Evolutionary conservation across 2,329 filamentous ascomycete genomes (phyloP), one percentile per base, ranked within the genome.

Genomic region (Exophiala aquamarina): DNA sequence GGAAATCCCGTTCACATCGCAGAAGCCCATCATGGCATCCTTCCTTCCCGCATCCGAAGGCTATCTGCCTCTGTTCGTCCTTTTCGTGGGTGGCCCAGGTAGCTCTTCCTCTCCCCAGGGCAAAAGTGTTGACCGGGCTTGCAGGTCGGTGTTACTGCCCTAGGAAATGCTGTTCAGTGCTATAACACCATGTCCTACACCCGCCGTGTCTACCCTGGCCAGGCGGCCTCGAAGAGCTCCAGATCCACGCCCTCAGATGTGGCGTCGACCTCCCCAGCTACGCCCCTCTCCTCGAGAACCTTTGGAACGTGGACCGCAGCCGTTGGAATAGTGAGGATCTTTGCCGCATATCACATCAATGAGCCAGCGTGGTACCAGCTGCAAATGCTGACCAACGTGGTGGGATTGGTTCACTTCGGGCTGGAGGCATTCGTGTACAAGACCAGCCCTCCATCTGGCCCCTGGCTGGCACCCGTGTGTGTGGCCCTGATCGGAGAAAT

Each of bases 221-320:
- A 32, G 9, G 13, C 11, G 6, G 20, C 39, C n/a, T 17, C 66
- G 69, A 19, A 56, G 4, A 47, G 46, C 20, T 19, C 20, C 21
- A 47, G 43, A 21, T 33, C 10, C 13, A 35, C 48, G 10, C 20
- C 40, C 10, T 38, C 32, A 6, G 33, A 29, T 11, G 31, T 38
- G 2, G 33, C 14, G 11, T 45, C 41, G 7, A 66, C 65, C 23
- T 69, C 72, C 49, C 77, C 67, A 68, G 80, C 89, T 46, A 91
- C 87, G 4, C 82, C 86, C 4, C 81, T 95, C 21, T 84, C 83
- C 9, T 84, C 84, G 19, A 84, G 89, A 55, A 83, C 89, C 15
- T 95, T 95, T 66, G 90, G 87, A 44, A 93, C 88, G 21, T 96
- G 90, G 84, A 94, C 91, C 0, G 77, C 92, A 48, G 75, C 95